These are phyloP conservation scores for Exutisphaerella laricina DNA, from an alignment of 2,329 filamentous ascomycete genomes.

Conservation along the genomic window DNA sequence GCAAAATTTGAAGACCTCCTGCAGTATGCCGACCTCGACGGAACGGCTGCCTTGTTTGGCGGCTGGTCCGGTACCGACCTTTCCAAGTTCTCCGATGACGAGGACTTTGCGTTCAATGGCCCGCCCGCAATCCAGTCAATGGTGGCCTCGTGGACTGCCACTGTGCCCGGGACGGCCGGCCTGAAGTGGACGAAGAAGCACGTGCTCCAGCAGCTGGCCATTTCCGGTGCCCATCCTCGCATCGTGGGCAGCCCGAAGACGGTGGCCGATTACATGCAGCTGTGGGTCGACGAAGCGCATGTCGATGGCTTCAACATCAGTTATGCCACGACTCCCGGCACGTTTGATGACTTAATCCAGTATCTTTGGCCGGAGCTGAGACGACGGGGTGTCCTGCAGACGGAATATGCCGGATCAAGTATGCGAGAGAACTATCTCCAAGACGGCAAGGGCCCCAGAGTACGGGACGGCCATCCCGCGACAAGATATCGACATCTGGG, in stretches of 20 bases:
- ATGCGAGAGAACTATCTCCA: constrained; percentile 29
- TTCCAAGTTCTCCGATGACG: constrained; percentile 39
- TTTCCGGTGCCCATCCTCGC: constrained; percentile 39
- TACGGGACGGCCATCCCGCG: constrained; percentile 26
- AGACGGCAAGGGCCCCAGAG: constrained; percentile 25
- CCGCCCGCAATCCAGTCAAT: constrained; percentile 41
- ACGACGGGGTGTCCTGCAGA: constrained; percentile 32
- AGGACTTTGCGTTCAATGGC: constrained; percentile 40
- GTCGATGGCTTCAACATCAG: constrained; percentile 40
- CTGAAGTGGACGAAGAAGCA: constrained; percentile 44
- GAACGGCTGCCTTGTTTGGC: constrained; percentile 42
- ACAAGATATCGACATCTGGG: constrained; percentile 13
- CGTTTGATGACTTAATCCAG: constrained; percentile 36
- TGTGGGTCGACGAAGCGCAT: constrained; percentile 42
- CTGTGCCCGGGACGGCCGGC: constrained; percentile 38
- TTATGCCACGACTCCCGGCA: constrained; percentile 42
- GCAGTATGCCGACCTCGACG: constrained; percentile 42
- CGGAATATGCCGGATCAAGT: constrained; percentile 23
- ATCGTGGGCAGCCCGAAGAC: constrained; percentile 38
- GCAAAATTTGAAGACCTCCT: constrained; percentile 40
- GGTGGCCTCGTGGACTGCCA: constrained; percentile 42
- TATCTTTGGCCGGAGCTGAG: constrained; percentile 36
- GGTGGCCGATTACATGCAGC: constrained; percentile 44
- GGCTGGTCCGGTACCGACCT: constrained; percentile 46
- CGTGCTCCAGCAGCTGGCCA: constrained; percentile 39